Percentiles rank a stretch among this genome's conserved stretches.
These are phyloP conservation scores for Talaromyces ruber DNA, from an alignment of 495 filamentous ascomycete species.

Conservation along the genomic window DNA sequence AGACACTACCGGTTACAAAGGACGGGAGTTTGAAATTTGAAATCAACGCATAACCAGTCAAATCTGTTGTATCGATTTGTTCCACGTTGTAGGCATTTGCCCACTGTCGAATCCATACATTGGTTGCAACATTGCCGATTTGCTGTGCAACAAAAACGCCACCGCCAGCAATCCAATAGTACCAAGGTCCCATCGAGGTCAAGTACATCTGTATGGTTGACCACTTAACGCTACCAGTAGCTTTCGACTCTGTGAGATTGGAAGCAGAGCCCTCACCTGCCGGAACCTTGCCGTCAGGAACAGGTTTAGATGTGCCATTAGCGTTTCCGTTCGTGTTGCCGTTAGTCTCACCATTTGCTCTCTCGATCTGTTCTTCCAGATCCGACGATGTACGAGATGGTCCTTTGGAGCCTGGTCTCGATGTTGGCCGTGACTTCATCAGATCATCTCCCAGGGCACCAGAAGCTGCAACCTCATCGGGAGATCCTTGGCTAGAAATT, in stretches of 20 bases:
- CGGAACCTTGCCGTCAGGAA: constrained; percentile 18
- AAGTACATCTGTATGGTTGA: constrained; percentile 79
- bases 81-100: constrained; percentile 50
- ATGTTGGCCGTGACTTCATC: constrained; percentile 60
- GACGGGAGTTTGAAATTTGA: constrained; percentile 31
- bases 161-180: constrained; percentile 77
- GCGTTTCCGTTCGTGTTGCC: constrained; percentile 22
- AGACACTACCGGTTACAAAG: constrained; percentile 31
- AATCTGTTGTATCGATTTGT: constrained; percentile 14
- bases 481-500: constrained; percentile 63
- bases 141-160: constrained; percentile 74
- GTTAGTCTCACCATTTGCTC: constrained; percentile 16
- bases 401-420: constrained; percentile 53
- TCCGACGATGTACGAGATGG: constrained; percentile 68
- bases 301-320: constrained; percentile 21
- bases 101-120: constrained; percentile 94
- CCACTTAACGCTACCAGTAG: constrained; percentile 78
- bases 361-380: constrained; percentile 21
- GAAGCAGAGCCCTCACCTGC: constrained; percentile 43
- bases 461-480: constrained; percentile 68
- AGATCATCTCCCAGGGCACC: constrained; percentile 82
- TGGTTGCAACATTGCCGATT: constrained; percentile 72
- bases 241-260: constrained; percentile 63
- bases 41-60: constrained; percentile 31
- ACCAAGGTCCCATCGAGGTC: constrained; percentile 82